These are phyloP conservation scores for Melampsora larici-populina DNA, from an alignment of 1,284 basidiomycete species.

Conservation along the genomic window DNA sequence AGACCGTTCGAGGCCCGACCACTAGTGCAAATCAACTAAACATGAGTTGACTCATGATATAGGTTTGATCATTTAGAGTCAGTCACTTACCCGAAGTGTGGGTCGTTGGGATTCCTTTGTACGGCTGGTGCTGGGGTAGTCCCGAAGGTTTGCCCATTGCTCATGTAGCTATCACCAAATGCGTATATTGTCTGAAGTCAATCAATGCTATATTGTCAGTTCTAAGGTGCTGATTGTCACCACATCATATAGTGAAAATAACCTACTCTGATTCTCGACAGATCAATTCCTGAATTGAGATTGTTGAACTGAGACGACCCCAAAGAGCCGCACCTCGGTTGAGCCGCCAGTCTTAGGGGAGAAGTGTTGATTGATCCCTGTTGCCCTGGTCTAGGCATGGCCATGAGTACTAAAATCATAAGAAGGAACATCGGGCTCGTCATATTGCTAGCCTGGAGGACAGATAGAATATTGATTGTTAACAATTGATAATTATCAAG, in stretches of 20 bases:
- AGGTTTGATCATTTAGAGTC: too few species aligned
- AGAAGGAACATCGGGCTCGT: neutral
- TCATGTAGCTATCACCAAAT: conserved; percentile 32
- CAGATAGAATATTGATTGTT: too few species aligned
- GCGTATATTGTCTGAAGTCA: conserved; percentile 18
- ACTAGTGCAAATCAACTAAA: neutral
- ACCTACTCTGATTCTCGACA: conserved; percentile 9
- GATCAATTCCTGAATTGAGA: conserved; percentile 18
- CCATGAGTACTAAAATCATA: neutral
- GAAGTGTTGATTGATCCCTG: neutral
- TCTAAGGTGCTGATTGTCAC: neutral
- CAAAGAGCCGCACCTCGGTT: conserved; percentile 22
- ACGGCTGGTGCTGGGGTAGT: neutral
- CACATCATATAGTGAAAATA: neutral
- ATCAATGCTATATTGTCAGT: neutral
- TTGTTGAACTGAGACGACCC: conserved; percentile 10
- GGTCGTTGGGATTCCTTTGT: neutral
- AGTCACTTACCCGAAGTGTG: neutral
- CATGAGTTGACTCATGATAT: neutral
- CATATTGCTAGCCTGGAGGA: neutral
- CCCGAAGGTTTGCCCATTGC: neutral
- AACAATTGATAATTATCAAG: too few species aligned
- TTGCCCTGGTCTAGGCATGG: neutral
- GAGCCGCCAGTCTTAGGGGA: conserved; percentile 15
- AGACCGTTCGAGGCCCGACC: conserved; percentile 20